Evolutionary conservation across 805 yeast genomes (phyloP).

Genomic region (Myxozyma kluyveri): DNA sequence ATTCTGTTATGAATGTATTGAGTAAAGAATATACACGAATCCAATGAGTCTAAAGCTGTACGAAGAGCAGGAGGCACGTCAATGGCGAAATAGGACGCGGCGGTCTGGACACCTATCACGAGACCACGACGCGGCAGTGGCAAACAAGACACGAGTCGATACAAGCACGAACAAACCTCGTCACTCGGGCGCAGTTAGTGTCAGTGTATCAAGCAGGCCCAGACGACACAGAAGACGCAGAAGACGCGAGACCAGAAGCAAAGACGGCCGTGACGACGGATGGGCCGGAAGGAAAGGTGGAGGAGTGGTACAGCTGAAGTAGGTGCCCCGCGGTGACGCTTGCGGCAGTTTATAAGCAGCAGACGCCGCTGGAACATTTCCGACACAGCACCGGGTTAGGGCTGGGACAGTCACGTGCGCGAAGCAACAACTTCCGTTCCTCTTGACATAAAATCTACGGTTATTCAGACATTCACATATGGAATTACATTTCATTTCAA

Average conservation of each 20-base stretch:
- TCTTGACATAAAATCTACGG: neutral
- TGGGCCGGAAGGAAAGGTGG: neutral
- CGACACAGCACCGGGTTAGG: neutral
- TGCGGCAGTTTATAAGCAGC: slow-evolving; percentile 5
- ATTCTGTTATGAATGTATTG: no score
- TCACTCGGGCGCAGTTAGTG: no score
- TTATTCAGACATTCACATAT: neutral
- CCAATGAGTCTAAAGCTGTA: no score
- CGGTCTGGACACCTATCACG: no score
- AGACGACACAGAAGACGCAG: neutral
- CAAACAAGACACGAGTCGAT: neutral
- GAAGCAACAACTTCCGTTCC: neutral
- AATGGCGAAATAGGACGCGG: no score
- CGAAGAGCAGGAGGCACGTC: no score
- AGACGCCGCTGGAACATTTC: slow-evolving; percentile 18
- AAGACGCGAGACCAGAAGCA: neutral
- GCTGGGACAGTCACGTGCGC: neutral
- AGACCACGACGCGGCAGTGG: neutral
- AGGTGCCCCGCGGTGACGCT: neutral
- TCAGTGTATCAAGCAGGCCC: neutral
- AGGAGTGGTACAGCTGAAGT: neutral
- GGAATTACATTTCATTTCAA: neutral
- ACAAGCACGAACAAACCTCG: no score
- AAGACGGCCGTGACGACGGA: neutral
- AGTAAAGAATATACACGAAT: no score